Evolutionary conservation across 164 flowering plant genomes (phyloP).

Genomic region (Kalanchoe fedtschenkoi): DNA sequence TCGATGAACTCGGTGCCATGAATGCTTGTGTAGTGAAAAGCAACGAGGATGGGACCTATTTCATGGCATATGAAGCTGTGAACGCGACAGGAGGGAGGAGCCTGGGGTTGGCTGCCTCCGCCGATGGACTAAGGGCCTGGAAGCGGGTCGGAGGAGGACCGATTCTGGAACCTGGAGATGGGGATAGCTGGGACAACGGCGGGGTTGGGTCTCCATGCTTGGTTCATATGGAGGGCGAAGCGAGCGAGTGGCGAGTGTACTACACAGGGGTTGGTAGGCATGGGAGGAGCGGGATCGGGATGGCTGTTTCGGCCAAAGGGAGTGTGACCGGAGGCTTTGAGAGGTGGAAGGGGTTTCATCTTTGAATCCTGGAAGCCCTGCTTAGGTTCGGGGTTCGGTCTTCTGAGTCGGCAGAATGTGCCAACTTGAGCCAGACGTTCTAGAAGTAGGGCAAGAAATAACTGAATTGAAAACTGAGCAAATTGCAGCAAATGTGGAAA

Average conservation of each 20-base stretch:
- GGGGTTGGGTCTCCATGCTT: constrained; percentile 68
- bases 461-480: background rate
- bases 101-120: constrained; percentile 63
- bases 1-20: constrained; percentile 54
- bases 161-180: constrained; percentile 26
- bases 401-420: too few species aligned
- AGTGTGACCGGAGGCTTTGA: constrained; percentile 28
- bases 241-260: constrained; percentile 73
- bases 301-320: constrained; percentile 54
- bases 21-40: constrained; percentile 45
- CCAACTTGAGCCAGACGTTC: too few species aligned
- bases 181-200: constrained; percentile 55
- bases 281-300: constrained; percentile 61
- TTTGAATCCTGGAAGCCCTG: too few species aligned
- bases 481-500: background rate
- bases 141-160: constrained; percentile 29
- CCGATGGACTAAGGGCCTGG: constrained; percentile 74
- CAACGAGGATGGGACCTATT: constrained; percentile 39
- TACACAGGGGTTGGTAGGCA: constrained; percentile 56
- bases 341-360: constrained; percentile 60
- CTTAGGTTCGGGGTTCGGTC: too few species aligned
- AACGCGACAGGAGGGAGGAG: constrained; percentile 45
- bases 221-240: constrained; percentile 61
- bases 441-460: background rate
- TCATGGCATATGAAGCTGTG: constrained; percentile 85